Conservation (phyloP, 768 basidiomycete genomes). For the Artomyces pyxidatus region DNA sequence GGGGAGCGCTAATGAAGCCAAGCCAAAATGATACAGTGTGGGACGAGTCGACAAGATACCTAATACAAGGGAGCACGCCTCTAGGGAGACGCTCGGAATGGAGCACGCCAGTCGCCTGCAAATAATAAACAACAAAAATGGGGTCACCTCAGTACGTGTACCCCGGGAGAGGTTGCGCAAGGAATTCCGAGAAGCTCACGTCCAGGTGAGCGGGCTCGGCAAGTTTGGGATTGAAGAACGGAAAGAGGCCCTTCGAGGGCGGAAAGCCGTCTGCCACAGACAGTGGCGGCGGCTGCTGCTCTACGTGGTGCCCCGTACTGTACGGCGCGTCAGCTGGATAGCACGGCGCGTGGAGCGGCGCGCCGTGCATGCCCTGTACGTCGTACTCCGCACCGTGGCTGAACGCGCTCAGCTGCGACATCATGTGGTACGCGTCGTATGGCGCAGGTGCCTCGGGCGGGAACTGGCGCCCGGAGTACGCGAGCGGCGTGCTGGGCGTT, state of each 20-base stretch:
- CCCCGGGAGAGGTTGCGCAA: neutral
- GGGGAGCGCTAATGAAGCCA: too few relatives aligned
- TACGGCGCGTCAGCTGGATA: neutral
- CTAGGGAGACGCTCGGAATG: constrained; percentile 7
- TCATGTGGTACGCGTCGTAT: neutral
- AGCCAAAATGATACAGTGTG: constrained; percentile 15
- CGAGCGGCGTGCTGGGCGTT: constrained; percentile 8
- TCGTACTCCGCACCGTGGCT: neutral
- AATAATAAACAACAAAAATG: neutral
- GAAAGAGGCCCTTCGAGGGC: constrained; percentile 1
- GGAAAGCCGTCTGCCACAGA: neutral
- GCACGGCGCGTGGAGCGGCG: neutral
- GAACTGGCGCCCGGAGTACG: constrained; percentile 6
- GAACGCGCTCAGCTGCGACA: neutral
- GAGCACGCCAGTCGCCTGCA: constrained; percentile 3
- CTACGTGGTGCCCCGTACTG: neutral
- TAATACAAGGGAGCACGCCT: constrained; percentile 10
- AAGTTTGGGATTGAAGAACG: neutral
- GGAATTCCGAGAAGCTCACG: neutral
- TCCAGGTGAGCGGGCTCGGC: neutral
- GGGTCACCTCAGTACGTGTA: constrained; percentile 1
- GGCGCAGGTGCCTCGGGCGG: neutral
- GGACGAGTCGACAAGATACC: constrained; percentile 6
- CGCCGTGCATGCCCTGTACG: neutral
- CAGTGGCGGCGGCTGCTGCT: neutral